Base-by-base conservation (phyloP, 2,329 filamentous ascomycete genomes). In the Neofusicoccum cordaticola region DNA sequence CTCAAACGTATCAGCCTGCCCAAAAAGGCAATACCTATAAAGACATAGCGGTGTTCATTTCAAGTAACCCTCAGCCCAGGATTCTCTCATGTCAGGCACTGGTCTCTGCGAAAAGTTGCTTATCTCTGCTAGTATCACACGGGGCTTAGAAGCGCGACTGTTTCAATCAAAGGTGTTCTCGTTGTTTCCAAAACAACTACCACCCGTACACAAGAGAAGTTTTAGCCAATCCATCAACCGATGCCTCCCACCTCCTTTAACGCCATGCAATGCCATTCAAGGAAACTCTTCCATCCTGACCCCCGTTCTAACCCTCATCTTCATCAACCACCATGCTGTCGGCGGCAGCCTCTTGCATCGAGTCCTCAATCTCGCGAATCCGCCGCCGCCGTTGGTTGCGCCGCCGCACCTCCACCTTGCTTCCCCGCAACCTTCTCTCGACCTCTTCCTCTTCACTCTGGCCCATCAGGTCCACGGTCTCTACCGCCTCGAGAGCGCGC, bases 401-500 rank as follows among this genome's bases (percentile, higher is more conserved):
- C 39, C 64, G 19, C 22, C 58, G 41, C 13, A 62, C 64, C 27
- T 62, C 64, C 6, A 48, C 48, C 15, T 62, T 61, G 47, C 56
- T 56, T 9, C 51, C 64, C 13, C 41, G 37, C 57, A 65, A 12
- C 48, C 50, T 37, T 2, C 48, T 34, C 37, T 65, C 64, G 12
- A 62, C 50, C 44, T 67, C 68, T 17, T 67, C 66, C n/a, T 70
- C 69, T 37, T 66, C 67, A 44, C 52, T 60, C 39, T 66, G 58
- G 11, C 58, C 68, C 66, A 67, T 67, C 27, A 69, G 17, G 9
- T 50, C 37, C 13, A 65, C 50, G 9, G 44, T 45, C 51, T 63
- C 73, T 0, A 64, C 62, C 37, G 79, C 79, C 3, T 81, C 81
- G 7, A 81, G 77, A 3, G 91, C 90, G 73, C 89, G 89, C 71